phyloP scores from a whole-genome alignment of 2,329 filamentous ascomycete species.

The Cercospora citrullina region DNA sequence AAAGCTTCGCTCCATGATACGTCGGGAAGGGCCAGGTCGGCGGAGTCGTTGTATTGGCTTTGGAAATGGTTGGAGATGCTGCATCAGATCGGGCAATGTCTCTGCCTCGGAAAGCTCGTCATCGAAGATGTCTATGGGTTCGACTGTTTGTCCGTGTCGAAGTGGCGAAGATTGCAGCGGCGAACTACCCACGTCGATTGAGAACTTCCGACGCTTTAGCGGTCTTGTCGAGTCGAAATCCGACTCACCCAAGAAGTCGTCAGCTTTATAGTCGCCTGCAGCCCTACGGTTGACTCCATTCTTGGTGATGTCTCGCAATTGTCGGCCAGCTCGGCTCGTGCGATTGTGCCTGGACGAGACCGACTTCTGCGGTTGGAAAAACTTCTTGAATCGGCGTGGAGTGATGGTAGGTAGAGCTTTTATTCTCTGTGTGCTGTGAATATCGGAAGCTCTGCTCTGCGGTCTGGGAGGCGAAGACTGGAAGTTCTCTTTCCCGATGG shows the following conservation, averaged over 20 bases:
- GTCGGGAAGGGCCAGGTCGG: slow-evolving; percentile 38
- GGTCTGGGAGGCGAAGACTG: slow-evolving; percentile 33
- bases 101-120: slow-evolving; percentile 38
- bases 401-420: slow-evolving; percentile 53
- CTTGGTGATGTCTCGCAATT: slow-evolving; percentile 53
- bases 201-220: slow-evolving; percentile 34
- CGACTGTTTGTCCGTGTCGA: slow-evolving; percentile 39
- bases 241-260: slow-evolving; percentile 26
- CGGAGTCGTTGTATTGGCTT: slow-evolving; percentile 44
- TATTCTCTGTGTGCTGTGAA: slow-evolving; percentile 40
- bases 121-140: slow-evolving; percentile 22
- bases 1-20: slow-evolving; percentile 49
- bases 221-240: slow-evolving; percentile 32
- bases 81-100: slow-evolving; percentile 43
- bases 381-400: slow-evolving; percentile 53
- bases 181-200: slow-evolving; percentile 46
- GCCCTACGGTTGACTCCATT: slow-evolving; percentile 45
- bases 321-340: slow-evolving; percentile 45
- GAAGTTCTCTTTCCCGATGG: slow-evolving; percentile 37
- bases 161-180: slow-evolving; percentile 53
- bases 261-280: slow-evolving; percentile 10
- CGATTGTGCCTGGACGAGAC: slow-evolving; percentile 31
- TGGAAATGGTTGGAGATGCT: slow-evolving; percentile 46
- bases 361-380: slow-evolving; percentile 51
- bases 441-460: slow-evolving; percentile 15